phyloP scores from a whole-genome alignment of 2,329 filamentous ascomycete species.

The Apiospora saccharicola region DNA sequence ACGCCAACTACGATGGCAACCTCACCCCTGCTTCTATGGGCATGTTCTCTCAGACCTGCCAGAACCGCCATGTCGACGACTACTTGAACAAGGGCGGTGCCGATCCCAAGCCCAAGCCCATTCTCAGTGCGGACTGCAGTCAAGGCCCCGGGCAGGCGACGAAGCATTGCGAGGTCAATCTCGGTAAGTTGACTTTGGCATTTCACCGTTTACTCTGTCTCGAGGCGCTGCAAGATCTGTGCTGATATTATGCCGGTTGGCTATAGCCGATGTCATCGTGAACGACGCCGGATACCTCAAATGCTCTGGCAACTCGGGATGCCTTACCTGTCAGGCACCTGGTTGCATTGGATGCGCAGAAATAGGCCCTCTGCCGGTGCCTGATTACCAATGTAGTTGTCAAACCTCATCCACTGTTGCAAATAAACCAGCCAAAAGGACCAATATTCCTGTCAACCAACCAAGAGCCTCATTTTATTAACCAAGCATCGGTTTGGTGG shows the following conservation, averaged over 20 bases:
- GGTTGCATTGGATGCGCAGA: constrained; percentile 2
- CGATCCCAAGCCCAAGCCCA: not conserved
- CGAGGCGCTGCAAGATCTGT: not conserved
- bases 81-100: not conserved
- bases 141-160: not conserved
- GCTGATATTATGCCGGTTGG: not conserved
- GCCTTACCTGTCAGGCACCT: not conserved
- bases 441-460: too few relatives aligned
- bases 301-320: not conserved
- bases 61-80: not conserved
- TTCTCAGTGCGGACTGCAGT: constrained; percentile 10
- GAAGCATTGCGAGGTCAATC: not conserved
- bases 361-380: not conserved
- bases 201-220: too few relatives aligned
- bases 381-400: not conserved
- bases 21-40: not conserved
- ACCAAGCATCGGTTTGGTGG: too few relatives aligned
- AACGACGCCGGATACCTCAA: not conserved
- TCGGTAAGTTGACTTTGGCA: not conserved
- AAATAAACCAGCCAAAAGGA: too few relatives aligned
- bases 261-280: not conserved
- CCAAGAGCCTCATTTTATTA: too few relatives aligned
- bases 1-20: constrained; percentile 16
- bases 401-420: too few relatives aligned
- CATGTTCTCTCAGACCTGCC: not conserved